phyloP scores from a whole-genome alignment of 163 green algal species.

The Scenedesmus sp. region DNA sequence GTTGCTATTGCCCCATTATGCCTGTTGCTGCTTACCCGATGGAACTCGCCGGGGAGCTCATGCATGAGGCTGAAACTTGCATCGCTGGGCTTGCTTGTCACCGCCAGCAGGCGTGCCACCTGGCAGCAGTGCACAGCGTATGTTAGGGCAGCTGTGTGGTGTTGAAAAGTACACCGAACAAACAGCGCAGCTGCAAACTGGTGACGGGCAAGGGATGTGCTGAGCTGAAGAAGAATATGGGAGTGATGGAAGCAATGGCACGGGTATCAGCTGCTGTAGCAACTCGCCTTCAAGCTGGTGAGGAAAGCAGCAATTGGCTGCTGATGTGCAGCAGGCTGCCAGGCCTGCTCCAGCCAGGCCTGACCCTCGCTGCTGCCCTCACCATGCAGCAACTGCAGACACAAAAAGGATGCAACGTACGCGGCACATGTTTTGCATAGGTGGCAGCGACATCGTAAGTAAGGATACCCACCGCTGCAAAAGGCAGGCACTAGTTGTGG shows the following conservation, averaged over 20 bases:
- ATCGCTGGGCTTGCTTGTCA: background rate
- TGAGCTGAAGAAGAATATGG: background rate
- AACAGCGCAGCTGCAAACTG: background rate
- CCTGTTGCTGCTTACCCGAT: constrained; percentile 53
- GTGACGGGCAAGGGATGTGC: background rate
- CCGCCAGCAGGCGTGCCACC: constrained; percentile 26
- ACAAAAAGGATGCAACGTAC: background rate
- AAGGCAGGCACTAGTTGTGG: background rate
- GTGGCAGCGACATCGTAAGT: background rate
- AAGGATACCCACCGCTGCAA: background rate
- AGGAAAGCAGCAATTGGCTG: constrained; percentile 61
- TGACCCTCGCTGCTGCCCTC: background rate
- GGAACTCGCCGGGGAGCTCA: constrained; percentile 62
- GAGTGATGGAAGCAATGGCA: too few species aligned
- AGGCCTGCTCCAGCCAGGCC: constrained; percentile 60
- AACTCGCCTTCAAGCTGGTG: constrained; percentile 62
- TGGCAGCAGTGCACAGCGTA: constrained; percentile 48
- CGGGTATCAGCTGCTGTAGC: background rate
- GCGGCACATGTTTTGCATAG: background rate
- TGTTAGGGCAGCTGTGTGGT: background rate
- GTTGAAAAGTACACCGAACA: background rate
- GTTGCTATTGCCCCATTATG: background rate
- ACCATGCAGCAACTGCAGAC: constrained; percentile 41
- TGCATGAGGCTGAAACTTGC: constrained; percentile 56
- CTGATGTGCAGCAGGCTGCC: constrained; percentile 58